Conservation (phyloP, 805 yeast genomes). For the Yarrowia divulgata region DNA sequence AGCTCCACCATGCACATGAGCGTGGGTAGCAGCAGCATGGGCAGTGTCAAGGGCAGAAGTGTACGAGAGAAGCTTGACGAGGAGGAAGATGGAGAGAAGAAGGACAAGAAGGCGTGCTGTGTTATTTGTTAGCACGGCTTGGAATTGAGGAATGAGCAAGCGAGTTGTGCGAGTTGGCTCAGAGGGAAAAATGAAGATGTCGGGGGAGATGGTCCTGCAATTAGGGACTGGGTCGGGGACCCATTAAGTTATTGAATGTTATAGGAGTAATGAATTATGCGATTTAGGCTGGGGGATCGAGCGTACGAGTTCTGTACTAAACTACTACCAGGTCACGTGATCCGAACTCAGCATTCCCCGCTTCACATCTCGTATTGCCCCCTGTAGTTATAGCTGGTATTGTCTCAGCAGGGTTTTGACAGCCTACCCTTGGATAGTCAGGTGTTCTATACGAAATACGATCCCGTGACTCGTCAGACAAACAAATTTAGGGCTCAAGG, state of each 20-base stretch:
- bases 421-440: too few species aligned
- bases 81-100: neutral
- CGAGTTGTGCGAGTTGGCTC: neutral
- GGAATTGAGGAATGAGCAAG: too few species aligned
- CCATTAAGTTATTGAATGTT: slow-evolving; percentile 20
- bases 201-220: neutral
- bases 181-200: neutral
- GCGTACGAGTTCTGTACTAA: too few species aligned
- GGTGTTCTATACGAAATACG: too few species aligned
- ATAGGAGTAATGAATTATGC: slow-evolving; percentile 13
- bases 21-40: slow-evolving; percentile 28
- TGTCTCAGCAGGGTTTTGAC: too few species aligned
- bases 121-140: slow-evolving; percentile 37
- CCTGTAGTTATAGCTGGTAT: too few species aligned
- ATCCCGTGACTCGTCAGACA: too few species aligned
- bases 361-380: too few species aligned
- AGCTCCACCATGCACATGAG: slow-evolving; percentile 26
- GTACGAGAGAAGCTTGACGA: slow-evolving; percentile 22
- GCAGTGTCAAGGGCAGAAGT: slow-evolving; percentile 37
- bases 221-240: neutral
- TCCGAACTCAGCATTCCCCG: too few species aligned
- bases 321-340: too few species aligned
- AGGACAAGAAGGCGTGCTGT: slow-evolving; percentile 36
- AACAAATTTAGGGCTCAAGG: too few species aligned
- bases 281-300: neutral